A percentile compares a stretch with the other conserved stretches of the same genome.
These are phyloP conservation scores for Lepiota subincarnata DNA, from an alignment of 768 basidiomycete genomes.

Conservation along the genomic window DNA sequence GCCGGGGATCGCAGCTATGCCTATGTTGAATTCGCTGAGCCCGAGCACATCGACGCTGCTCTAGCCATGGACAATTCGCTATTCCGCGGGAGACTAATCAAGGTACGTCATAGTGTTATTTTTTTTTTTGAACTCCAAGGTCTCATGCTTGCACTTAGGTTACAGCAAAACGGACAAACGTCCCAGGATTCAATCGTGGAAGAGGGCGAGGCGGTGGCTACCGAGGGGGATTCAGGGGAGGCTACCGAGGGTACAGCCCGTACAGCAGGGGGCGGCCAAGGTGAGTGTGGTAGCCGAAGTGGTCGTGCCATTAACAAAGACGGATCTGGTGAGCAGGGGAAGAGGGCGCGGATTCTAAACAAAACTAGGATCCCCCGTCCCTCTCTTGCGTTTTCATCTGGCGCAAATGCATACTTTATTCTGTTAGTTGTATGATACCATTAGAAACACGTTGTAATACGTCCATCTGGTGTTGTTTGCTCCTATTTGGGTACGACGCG, in stretches of 20 bases:
- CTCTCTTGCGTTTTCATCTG: not conserved
- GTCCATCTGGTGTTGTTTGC: not conserved
- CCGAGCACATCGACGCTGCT: conserved; percentile 87
- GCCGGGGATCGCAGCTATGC: conserved; percentile 69
- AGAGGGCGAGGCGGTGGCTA: conserved; percentile 52
- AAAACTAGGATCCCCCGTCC: not conserved
- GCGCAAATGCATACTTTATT: conserved; percentile 6
- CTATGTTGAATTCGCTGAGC: conserved; percentile 97
- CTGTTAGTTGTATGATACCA: conserved; percentile 14
- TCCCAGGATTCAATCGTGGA: conserved; percentile 88
- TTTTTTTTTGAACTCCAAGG: not conserved
- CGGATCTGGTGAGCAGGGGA: conserved; percentile 22
- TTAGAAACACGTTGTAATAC: conserved; percentile 10
- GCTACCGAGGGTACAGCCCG: conserved; percentile 51
- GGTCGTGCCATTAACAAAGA: not conserved
- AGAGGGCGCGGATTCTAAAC: conserved; percentile 68
- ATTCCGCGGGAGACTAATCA: conserved; percentile 90
- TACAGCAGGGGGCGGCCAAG: conserved; percentile 70
- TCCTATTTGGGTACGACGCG: not conserved
- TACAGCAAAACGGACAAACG: conserved; percentile 91
- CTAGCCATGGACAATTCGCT: conserved; percentile 93
- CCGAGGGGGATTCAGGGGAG: conserved; percentile 57
- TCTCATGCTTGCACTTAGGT: conserved; percentile 49
- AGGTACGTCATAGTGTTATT: conserved; percentile 42
- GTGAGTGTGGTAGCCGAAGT: conserved; percentile 34